phyloP scores from a whole-genome alignment of 768 basidiomycete species.

The Kwoniella pini region DNA sequence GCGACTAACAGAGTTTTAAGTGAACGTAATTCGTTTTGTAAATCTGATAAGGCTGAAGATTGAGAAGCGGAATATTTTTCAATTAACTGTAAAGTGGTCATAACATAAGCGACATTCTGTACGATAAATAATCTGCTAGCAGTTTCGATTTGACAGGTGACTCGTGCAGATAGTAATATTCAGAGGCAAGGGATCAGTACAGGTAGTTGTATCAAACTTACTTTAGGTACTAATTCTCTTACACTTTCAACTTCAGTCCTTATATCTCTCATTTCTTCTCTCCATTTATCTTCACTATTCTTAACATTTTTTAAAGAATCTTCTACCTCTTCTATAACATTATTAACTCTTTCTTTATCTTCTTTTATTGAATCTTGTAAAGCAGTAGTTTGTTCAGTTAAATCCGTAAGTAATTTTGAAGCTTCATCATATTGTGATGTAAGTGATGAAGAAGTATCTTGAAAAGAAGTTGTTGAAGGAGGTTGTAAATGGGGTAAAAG shows the following conservation, averaged over 20 bases:
- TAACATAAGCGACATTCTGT: no score
- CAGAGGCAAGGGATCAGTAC: not conserved
- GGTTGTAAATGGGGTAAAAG: constrained; percentile 86
- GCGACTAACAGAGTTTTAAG: constrained; percentile 84
- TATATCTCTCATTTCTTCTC: constrained; percentile 87
- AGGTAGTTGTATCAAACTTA: constrained; percentile 51
- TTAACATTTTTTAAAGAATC: constrained; percentile 42
- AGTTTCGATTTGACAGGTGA: no score
- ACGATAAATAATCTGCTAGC: no score
- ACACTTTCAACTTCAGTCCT: constrained; percentile 87
- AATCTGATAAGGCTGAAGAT: constrained; percentile 74
- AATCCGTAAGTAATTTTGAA: constrained; percentile 54
- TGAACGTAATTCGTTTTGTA: constrained; percentile 92
- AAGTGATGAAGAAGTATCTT: constrained; percentile 79
- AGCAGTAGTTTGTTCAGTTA: constrained; percentile 52
- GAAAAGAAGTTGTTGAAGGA: constrained; percentile 82
- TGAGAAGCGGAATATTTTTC: constrained; percentile 88
- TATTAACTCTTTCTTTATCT: constrained; percentile 34
- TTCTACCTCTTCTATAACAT: constrained; percentile 48
- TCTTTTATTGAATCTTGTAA: constrained; percentile 42
- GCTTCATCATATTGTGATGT: constrained; percentile 71
- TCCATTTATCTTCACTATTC: constrained; percentile 72
- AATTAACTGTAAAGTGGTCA: constrained; percentile 69
- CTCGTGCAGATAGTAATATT: no score
- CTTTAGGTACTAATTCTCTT: constrained; percentile 90